These are phyloP conservation scores for Tilletia horrida DNA, from an alignment of 1,284 basidiomycete species.

Conservation along the genomic window DNA sequence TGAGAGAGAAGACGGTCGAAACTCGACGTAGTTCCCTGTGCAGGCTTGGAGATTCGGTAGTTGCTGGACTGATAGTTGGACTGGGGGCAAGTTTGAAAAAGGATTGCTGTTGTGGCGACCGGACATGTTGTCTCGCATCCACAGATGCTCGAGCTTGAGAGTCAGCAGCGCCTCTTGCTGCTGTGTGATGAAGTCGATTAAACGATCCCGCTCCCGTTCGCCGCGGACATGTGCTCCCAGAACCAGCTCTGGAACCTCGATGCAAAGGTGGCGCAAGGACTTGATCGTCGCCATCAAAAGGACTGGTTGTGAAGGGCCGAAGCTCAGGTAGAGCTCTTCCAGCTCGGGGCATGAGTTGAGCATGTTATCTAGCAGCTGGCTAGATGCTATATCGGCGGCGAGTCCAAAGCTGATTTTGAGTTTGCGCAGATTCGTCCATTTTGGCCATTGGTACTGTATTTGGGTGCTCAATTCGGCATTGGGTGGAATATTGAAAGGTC, in stretches of 20 bases:
- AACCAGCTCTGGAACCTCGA: slow-evolving; percentile 1
- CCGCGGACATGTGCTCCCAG: slow-evolving; percentile 1
- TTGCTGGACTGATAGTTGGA: neutral
- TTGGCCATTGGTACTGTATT: neutral
- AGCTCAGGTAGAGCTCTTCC: neutral
- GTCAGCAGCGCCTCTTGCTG: neutral
- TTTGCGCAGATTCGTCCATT: neutral
- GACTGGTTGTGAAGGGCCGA: neutral
- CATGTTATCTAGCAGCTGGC: neutral
- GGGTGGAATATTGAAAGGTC: neutral
- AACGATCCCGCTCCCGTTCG: neutral
- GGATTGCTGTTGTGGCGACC: neutral
- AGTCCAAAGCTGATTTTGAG: neutral
- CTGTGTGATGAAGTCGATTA: neutral
- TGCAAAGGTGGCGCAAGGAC: neutral
- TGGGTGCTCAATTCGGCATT: neutral
- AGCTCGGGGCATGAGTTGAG: neutral
- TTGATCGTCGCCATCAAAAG: neutral
- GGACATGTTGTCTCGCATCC: neutral
- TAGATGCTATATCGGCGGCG: neutral
- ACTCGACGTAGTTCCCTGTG: neutral
- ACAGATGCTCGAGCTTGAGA: neutral
- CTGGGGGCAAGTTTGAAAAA: neutral
- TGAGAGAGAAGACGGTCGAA: neutral
- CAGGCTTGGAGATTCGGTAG: neutral